Evolutionary conservation across 805 yeast genomes (phyloP).

Genomic region (Metschnikowia hibisci): DNA sequence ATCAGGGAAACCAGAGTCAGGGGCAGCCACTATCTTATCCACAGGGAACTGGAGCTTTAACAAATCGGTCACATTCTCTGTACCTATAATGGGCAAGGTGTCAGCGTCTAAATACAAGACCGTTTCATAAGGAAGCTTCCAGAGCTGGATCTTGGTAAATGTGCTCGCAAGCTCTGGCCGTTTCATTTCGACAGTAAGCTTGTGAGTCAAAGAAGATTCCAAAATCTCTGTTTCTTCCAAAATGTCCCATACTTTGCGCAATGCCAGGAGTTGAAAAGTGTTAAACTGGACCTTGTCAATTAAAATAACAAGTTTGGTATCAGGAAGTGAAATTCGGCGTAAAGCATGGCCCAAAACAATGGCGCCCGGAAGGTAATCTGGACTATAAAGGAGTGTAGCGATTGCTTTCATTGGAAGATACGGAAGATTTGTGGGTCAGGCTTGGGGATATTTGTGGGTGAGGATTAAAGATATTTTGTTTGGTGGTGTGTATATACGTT

Average conservation of each 20-base stretch:
- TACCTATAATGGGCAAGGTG: slow-evolving; percentile 17
- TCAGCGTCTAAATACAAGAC: slow-evolving; percentile 20
- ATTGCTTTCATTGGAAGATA: slow-evolving; percentile 14
- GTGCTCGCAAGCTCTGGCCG: slow-evolving; percentile 20
- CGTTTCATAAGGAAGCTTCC: slow-evolving; percentile 18
- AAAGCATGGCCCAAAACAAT: slow-evolving; percentile 43
- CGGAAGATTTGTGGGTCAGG: background rate
- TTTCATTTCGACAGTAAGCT: slow-evolving; percentile 30
- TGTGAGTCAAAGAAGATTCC: slow-evolving; percentile 23
- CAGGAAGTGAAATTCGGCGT: slow-evolving; percentile 10
- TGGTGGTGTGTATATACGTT: slow-evolving; percentile 1
- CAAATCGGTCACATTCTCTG: slow-evolving; percentile 26
- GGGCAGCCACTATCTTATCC: slow-evolving; percentile 18
- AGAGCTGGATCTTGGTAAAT: slow-evolving; percentile 18
- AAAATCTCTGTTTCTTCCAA: slow-evolving; percentile 27
- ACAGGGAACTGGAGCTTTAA: slow-evolving; percentile 14
- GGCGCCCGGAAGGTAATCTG: slow-evolving; percentile 56
- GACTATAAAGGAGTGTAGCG: slow-evolving; percentile 37
- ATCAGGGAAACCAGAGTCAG: slow-evolving; percentile 21
- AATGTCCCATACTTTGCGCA: slow-evolving; percentile 27
- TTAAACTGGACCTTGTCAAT: slow-evolving; percentile 29
- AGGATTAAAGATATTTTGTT: no score
- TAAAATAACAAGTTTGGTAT: slow-evolving; percentile 27
- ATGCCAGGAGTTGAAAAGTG: slow-evolving; percentile 24
- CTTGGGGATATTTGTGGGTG: background rate